Percentiles rank a stretch among this genome's conserved stretches.
These are phyloP conservation scores for Cotoneaster glaucophyllus DNA, from an alignment of 306 rosid species.

Conservation along the genomic window DNA sequence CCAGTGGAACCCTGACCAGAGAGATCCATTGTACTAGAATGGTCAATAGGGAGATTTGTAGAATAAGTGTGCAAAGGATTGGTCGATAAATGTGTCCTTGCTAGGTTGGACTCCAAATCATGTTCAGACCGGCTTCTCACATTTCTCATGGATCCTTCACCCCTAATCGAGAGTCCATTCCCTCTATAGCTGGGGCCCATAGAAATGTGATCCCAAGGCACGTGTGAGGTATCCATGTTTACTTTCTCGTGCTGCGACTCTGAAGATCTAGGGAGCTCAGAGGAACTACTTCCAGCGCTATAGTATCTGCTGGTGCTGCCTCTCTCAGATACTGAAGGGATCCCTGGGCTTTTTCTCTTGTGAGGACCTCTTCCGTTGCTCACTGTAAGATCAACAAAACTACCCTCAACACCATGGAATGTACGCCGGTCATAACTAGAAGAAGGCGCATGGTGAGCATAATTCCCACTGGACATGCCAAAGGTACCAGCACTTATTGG, in stretches of 20 bases:
- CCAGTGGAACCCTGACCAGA: slow-evolving; percentile 44
- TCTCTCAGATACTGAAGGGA: slow-evolving; percentile 60
- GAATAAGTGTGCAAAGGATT: slow-evolving; percentile 41
- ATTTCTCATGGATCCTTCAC: slow-evolving; percentile 65
- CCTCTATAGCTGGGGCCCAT: slow-evolving; percentile 62
- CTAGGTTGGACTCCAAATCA: slow-evolving; percentile 61
- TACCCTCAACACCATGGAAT: slow-evolving; percentile 53
- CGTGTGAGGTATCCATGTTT: slow-evolving; percentile 49
- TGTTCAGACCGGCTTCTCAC: slow-evolving; percentile 74
- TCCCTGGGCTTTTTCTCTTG: slow-evolving; percentile 83
- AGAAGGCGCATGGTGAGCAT: slow-evolving; percentile 48
- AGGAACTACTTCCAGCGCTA: slow-evolving; percentile 60
- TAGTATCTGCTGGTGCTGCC: slow-evolving; percentile 66
- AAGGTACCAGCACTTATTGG: slow-evolving; percentile 49
- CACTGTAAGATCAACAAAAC: slow-evolving; percentile 63
- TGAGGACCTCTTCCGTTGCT: slow-evolving; percentile 67
- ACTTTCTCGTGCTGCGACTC: slow-evolving; percentile 60
- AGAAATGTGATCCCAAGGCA: slow-evolving; percentile 66
- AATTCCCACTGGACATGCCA: slow-evolving; percentile 37
- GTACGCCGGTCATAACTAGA: slow-evolving; percentile 58
- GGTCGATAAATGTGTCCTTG: slow-evolving; percentile 50
- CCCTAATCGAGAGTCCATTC: slow-evolving; percentile 54
- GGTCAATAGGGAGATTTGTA: slow-evolving; percentile 41
- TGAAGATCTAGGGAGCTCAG: slow-evolving; percentile 49
- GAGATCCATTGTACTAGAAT: slow-evolving; percentile 41